Percentiles rank a stretch among this genome's conserved stretches.
Conservation (phyloP, 2,329 filamentous ascomycete genomes). For the Cordyceps militaris region DNA sequence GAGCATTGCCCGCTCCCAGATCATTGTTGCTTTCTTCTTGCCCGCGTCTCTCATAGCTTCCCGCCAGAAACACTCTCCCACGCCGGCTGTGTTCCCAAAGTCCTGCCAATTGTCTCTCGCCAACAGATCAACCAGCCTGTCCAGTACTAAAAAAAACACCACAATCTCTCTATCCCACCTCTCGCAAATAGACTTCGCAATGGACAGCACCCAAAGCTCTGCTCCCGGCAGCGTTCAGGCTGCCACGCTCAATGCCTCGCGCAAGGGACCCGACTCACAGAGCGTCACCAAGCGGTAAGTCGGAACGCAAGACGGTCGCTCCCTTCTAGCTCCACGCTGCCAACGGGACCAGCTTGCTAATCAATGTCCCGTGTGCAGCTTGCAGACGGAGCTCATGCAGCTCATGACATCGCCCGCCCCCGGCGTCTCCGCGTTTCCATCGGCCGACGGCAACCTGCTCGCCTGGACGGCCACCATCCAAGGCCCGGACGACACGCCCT, state of each 20-base stretch:
- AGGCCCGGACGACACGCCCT: conserved; percentile 86
- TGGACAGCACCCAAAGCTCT: conserved; percentile 58
- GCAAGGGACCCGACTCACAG: conserved; percentile 57
- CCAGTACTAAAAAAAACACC: too few species aligned
- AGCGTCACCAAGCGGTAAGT: conserved; percentile 71
- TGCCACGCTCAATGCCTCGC: conserved; percentile 51
- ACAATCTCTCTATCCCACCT: too few species aligned
- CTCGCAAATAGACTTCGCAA: conserved; percentile 41
- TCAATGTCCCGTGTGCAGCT: conserved; percentile 40
- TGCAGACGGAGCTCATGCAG: conserved; percentile 97
- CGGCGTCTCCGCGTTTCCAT: conserved; percentile 91
- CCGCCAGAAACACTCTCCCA: too few species aligned
- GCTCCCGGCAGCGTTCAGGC: conserved; percentile 55
- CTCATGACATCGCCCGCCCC: conserved; percentile 94
- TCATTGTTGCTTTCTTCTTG: too few species aligned
- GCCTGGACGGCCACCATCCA: conserved; percentile 91
- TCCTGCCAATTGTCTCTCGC: too few species aligned
- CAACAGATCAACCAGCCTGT: too few species aligned
- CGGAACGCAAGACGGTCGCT: neutral
- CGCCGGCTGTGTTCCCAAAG: too few species aligned
- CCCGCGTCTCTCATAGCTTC: too few species aligned
- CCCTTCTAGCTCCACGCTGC: conserved; percentile 6
- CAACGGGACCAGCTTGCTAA: neutral
- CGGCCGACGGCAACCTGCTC: conserved; percentile 81
- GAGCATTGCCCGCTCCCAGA: too few species aligned